Base-by-base conservation (phyloP, 164 flowering plant species). In the Berberis thunbergii region DNA sequence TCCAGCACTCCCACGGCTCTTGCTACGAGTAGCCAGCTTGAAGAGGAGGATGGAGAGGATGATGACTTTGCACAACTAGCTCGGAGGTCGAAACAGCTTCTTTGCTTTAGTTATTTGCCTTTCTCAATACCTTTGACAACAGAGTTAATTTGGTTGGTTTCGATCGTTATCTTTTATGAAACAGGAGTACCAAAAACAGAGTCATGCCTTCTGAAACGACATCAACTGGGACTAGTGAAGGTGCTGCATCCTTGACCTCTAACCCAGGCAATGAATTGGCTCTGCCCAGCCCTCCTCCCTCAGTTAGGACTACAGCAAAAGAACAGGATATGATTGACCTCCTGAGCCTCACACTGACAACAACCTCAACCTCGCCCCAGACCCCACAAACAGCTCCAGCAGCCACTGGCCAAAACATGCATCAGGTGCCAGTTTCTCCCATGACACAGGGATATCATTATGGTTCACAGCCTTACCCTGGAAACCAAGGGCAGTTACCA, bases 61-160 rank as follows among this genome's bases (percentile, higher is more conserved):
- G 97, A 93, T 75, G 97, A 90, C 67, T 88, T 89, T 72, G 88
- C 91, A 2, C 88, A 76, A 71, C 78, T 93, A 38, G 96, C 97
- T 62, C 80, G 92, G 77, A 90, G 98, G 98, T 92, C 53, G 38
- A 63, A 49, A 61, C 61, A 3, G 3, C 50, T 49, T 50, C 39
- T 54, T 40, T 60, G 3, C 2, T 11, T 39, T 11, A 59, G 3
- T 63, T 59, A 44, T 45, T 11, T 43, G 8, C 39, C 57, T 52
- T 43, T 60, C 41, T 9, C 39, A 4, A 1, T 41, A 2, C 13
- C 43, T 42, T 11, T 26, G 26, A 26, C 26, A 26, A 26, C 26
- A 26, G 26, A 26, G 26, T 26, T 26, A 26, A 26, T 26, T 26
- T 26, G 26, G 26, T 26, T 26, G 26, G 26, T 26, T 26, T 26